Conservation (phyloP, 163 green algal species). For the Trebouxia gelatinosa region DNA sequence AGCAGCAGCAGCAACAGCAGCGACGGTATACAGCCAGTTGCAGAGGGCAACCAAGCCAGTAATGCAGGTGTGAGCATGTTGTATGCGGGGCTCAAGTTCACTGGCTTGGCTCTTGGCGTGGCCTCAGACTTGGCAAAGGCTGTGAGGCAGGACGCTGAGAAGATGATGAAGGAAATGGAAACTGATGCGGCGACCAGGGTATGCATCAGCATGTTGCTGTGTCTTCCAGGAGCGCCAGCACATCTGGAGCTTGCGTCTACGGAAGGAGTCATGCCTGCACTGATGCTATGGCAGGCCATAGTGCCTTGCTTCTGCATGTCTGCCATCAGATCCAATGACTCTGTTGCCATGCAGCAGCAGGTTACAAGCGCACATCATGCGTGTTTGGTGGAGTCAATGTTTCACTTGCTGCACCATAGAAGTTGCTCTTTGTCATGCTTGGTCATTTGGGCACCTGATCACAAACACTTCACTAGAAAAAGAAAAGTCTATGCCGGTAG, state of each 20-base stretch:
- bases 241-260: background rate
- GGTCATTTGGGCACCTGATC: too few species aligned
- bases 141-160: constrained; percentile 32
- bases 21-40: too few species aligned
- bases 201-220: background rate
- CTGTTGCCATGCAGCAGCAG: too few species aligned
- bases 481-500: background rate
- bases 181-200: background rate
- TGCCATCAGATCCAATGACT: too few species aligned
- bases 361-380: too few species aligned
- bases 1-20: too few species aligned
- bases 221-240: background rate
- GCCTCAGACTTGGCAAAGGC: constrained; percentile 29
- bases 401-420: too few species aligned
- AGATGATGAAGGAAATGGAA: constrained; percentile 16
- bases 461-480: background rate
- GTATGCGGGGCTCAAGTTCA: constrained; percentile 39
- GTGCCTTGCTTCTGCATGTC: too few species aligned
- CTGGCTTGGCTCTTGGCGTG: constrained; percentile 31
- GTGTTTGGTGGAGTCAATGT: too few species aligned
- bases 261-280: background rate
- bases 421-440: too few species aligned
- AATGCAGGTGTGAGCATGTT: constrained; percentile 23
- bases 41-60: too few species aligned
- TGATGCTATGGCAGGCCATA: background rate